A percentile compares a stretch with the other conserved stretches of the same genome.
phyloP scores from a whole-genome alignment of 306 rosid species.

The Castanea mollissima region DNA sequence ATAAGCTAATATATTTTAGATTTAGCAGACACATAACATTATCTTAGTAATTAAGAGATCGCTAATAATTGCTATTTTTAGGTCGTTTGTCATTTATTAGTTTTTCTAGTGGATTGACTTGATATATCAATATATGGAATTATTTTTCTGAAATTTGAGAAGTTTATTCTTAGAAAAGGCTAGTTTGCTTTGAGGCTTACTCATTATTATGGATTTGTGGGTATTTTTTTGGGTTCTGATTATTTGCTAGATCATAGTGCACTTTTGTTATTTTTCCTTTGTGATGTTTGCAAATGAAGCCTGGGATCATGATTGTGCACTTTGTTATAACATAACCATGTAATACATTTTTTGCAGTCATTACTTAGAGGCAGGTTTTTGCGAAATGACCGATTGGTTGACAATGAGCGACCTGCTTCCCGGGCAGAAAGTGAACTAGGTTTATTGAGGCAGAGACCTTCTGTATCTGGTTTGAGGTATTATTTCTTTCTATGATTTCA shows the following conservation, averaged over 20 bases:
- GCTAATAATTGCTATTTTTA: background rate
- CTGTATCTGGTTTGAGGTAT: constrained; percentile 95
- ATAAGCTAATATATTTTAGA: too few relatives aligned
- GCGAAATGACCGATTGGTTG: constrained; percentile 71
- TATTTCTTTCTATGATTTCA: constrained; percentile 9
- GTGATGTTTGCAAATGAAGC: background rate
- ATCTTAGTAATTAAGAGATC: background rate
- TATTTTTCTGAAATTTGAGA: background rate
- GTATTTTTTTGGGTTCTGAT: background rate
- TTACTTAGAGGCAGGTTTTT: constrained; percentile 93
- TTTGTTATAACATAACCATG: background rate
- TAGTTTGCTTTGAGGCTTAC: background rate
- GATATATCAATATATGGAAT: background rate
- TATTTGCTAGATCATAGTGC: background rate
- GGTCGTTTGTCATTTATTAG: background rate
- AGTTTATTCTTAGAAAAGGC: background rate
- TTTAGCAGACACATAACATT: background rate
- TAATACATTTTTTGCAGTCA: constrained; percentile 55
- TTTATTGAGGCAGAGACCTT: constrained; percentile 76
- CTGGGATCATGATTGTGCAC: background rate
- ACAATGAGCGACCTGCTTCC: constrained; percentile 61
- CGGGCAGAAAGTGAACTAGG: constrained; percentile 90
- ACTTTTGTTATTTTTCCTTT: background rate
- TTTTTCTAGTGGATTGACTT: background rate
- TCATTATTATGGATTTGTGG: background rate